These are phyloP conservation scores for Candida sp. DNA, from an alignment of 1,139 yeast genomes.

Conservation along the genomic window DNA sequence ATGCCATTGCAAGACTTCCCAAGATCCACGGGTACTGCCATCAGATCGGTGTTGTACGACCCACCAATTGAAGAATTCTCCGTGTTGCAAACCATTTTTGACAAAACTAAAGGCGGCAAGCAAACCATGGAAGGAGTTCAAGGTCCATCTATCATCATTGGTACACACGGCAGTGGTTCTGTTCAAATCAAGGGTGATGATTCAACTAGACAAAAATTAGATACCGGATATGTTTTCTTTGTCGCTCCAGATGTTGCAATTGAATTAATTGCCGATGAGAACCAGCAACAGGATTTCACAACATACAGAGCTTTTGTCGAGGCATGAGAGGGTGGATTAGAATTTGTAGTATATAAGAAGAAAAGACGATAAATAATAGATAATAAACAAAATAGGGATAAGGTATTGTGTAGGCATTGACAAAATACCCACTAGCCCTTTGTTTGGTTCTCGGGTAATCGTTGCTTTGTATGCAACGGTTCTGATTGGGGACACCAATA, in stretches of 20 bases:
- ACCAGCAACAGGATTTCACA: constrained; percentile 53
- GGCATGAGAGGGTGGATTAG: constrained; percentile 32
- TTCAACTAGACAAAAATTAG: constrained; percentile 30
- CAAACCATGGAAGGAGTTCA: constrained; percentile 59
- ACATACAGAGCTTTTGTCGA: constrained; percentile 90
- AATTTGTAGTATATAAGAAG: not conserved
- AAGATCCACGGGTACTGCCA: constrained; percentile 70
- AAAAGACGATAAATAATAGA: not conserved
- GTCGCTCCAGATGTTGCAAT: constrained; percentile 78
- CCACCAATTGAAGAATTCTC: constrained; percentile 98
- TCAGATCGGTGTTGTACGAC: constrained; percentile 68
- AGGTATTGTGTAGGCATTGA: no score
- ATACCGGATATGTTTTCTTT: constrained; percentile 80
- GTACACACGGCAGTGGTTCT: constrained; percentile 80
- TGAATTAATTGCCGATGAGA: constrained; percentile 55
- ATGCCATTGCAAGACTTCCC: constrained; percentile 72
- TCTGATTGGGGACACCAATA: not conserved
- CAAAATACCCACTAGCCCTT: no score
- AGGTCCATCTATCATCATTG: constrained; percentile 90
- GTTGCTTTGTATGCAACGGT: not conserved
- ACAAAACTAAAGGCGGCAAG: constrained; percentile 45
- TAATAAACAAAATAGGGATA: not conserved
- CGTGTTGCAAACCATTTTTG: constrained; percentile 75
- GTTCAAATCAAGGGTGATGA: constrained; percentile 48
- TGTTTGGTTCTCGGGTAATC: no score